A percentile compares a stretch with the other conserved stretches of the same genome.
Conservation (phyloP, 1,139 yeast species). For the Blastobotrys arbuscula region DNA sequence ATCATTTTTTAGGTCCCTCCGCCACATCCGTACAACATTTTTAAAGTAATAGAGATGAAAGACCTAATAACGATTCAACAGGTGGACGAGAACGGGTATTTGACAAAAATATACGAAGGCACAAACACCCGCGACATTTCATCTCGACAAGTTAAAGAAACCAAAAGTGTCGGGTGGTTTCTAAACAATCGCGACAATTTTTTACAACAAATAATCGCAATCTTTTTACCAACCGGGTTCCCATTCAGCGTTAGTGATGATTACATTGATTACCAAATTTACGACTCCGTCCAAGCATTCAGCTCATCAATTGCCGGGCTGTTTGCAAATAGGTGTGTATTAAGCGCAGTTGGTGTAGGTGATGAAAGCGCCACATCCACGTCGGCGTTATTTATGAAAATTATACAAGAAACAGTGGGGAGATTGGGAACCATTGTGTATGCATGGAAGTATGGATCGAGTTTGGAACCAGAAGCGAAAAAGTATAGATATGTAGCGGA, state of each 20-base stretch:
- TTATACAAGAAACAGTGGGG: conserved; percentile 37
- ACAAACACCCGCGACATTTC: conserved; percentile 12
- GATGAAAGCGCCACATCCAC: conserved; percentile 37
- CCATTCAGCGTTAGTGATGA: conserved; percentile 35
- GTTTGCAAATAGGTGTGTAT: conserved; percentile 36
- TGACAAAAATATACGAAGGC: conserved; percentile 22
- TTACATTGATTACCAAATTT: conserved; percentile 35
- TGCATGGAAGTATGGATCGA: conserved; percentile 36
- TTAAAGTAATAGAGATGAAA: too few species aligned
- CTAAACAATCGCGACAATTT: conserved; percentile 7
- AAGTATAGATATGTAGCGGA: conserved; percentile 36
- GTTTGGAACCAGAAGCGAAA: conserved; percentile 37
- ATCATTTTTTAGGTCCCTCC: too few species aligned
- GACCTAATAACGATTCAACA: conserved; percentile 17
- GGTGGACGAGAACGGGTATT: conserved; percentile 23
- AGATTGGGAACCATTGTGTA: conserved; percentile 36
- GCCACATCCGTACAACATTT: too few species aligned
- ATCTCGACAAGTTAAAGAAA: background rate
- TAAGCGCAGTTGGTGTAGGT: conserved; percentile 38
- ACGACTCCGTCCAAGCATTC: conserved; percentile 38
- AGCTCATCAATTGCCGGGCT: conserved; percentile 35
- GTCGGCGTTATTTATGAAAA: conserved; percentile 35
- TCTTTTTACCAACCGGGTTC: conserved; percentile 37
- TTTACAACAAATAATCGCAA: conserved; percentile 26
- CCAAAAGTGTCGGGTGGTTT: background rate